Evolutionary conservation across 306 rosid genomes (phyloP), one percentile per base, ranked within the genome.

Genomic region (Canavalia ensiformis): DNA sequence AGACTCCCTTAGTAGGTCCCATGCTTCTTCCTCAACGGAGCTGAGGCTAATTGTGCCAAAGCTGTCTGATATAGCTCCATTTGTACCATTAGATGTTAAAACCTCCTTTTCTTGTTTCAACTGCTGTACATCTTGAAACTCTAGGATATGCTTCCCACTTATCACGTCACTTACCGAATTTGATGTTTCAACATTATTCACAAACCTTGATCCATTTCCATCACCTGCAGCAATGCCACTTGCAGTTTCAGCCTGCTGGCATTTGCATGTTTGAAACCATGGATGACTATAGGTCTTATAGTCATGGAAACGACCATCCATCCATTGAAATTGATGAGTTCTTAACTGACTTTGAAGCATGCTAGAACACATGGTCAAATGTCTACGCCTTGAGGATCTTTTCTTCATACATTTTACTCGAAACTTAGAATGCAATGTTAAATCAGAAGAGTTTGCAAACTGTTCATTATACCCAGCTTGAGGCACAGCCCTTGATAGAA

Each of bases 1-100:
- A 52, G 97, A 93, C 66, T 88, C 94, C 60, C 93, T 84, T 47
- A 93, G 90, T 65, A 91, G 76, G 69, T 90, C 92, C 97, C 97
- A 93, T 0, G 97, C 97, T 84, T 93, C 97, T 71, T 91, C 94
- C 86, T 91, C 97, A 7, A 85, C 54, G 10, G 93, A 86, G 49
- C 86, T 80, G 65, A 82, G n/a, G 55, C 83, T 76, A 76, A 71
- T 72, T 13, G 81, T 59, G 8, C 39, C 81, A 80, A 78, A 80
- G 74, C 80, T 56, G 46, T 84, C 91, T 33, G 67, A 33, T 12
- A 82, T 73, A 67, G 88, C 68, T 68, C 89, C 96, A 90, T 90
- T 88, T 73, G 87, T 66, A 46, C 71, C 80, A 75, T 68, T 83
- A 72, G 90, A 78, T 63, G 75, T 42, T 76, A 86, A 79, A 78